Base-by-base conservation (phyloP, 73 alveolate genomes). In the Paramecium primaurelia region DNA sequence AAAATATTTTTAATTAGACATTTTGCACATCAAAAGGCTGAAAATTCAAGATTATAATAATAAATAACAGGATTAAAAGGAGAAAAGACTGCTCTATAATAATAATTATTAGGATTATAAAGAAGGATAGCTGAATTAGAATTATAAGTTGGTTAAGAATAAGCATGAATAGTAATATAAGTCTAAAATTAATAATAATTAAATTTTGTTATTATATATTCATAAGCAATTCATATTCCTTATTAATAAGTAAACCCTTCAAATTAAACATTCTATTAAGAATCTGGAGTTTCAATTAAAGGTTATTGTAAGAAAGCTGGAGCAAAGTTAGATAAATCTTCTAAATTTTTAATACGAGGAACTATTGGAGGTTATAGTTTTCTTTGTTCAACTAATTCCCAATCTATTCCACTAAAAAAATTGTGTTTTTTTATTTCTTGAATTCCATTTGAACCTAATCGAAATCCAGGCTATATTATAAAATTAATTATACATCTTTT, bases 101-200 rank as follows among this genome's bases (percentile, higher is more conserved):
- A 94, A 80, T 94, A 97, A 86, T 86, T 96, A 34, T 85, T 97
- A 54, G 98, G 94, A 34, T 93, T 97, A 58, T 93, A 94, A 59
- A 97, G 99, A 69, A 96, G 99, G 85, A 96, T 97, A 12, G 94
- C 98, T 20, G 99, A 97, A 58, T 87, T 97, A 2, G 99, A 97
- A 88, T 58, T 93, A 58, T 96, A 95, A 58, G 97, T 97, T 18
- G 99, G 99, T 20, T 89, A 92, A 34, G 99, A 96, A 85, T 25
- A 80, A 80, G 91, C 77, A 45, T 80, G 91, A 80, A 16, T 20
- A 64, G 14, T 54, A 54, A 54, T 54, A 54, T n/a, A 54, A 54
- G 14, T 34, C 69, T 54, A 54, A 49, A 49, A 16, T 18, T 54
- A 18, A 54, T 18, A 54, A 54, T 54, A 20, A 54, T 16, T 54